Base-by-base conservation (phyloP, 768 basidiomycete species). In the Trametes sanguinea region DNA sequence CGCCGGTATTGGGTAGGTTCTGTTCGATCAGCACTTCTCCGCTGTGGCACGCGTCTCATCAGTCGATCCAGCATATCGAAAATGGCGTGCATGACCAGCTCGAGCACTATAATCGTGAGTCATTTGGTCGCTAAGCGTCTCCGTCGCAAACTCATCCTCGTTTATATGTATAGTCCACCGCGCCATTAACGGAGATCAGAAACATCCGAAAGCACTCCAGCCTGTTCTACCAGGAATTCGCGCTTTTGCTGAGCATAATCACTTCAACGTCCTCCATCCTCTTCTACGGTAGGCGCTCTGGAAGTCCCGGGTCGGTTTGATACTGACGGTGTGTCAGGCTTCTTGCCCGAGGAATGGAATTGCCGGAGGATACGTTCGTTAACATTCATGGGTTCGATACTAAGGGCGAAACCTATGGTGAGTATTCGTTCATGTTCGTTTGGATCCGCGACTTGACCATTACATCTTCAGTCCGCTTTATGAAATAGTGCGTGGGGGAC, bases 31-130 rank as follows among this genome's bases (percentile, higher is more conserved):
- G 16, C n/a, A 10, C 37, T n/a, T 35, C 17, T 22, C 1, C 22
- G 1, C 22, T 1, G 1, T 22, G 13, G 17, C 27, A 16, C 11
- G 51, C 14, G n/a, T 45, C 43, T 51, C 1, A 14, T 14, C 13
- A 40, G 50, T 10, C 44, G 39, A 13, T 51, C 8, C 54, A 88
- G 86, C 82, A 84, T 54, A 82, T 87, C 47, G 83, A 82, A 37
- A 79, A 78, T 13, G 86, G 86, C 2, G 81, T 88, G 29, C 79
- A 72, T 11, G 87, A 88, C 64, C 83, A 86, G 65, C 64, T 86
- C 11, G 86, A 88, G 66, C 76, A 82, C 54, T 88, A 88, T 63
- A 85, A 83, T 60, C 76, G 86, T 87, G 60, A 59, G 81, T 65
- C 13, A 40, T 33, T 11, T 6, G 11, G 35, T 37, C 35, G 6